Percentiles rank a stretch among this genome's conserved stretches.
phyloP scores from a whole-genome alignment of 169 alveolate genomes.

The Eimeria necatrix region DNA sequence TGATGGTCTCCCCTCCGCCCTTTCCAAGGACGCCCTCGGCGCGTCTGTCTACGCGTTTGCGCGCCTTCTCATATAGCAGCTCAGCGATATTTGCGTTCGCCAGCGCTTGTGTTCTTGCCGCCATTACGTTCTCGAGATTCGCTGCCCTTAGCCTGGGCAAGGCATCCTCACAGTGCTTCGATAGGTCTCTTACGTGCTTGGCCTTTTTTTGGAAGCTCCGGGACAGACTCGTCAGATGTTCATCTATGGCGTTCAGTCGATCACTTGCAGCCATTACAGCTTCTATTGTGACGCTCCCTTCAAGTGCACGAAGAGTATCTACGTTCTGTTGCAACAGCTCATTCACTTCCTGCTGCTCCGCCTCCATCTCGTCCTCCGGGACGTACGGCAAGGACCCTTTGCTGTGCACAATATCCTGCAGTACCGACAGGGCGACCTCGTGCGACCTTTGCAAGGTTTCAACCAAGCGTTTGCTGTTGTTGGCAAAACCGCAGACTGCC shows the following conservation, averaged over 20 bases:
- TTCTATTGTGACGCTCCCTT: background rate
- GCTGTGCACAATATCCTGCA: background rate
- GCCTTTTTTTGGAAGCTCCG: no score
- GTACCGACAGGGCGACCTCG: background rate
- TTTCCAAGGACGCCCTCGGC: no score
- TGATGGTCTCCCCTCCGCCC: no score
- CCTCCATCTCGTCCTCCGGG: background rate
- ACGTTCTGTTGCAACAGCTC: background rate
- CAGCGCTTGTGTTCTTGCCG: no score
- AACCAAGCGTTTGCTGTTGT: background rate
- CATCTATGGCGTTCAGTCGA: background rate
- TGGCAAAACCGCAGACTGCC: background rate
- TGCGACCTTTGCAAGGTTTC: background rate
- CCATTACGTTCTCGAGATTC: no score
- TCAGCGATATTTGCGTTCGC: no score
- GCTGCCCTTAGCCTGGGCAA: no score
- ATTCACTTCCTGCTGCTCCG: background rate
- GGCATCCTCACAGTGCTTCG: no score
- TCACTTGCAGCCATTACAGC: slow-evolving; percentile 2
- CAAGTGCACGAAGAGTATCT: background rate
- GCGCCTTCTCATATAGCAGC: no score
- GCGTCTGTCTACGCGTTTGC: no score
- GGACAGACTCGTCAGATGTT: background rate
- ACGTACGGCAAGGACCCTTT: background rate
- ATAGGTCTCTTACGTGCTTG: no score